phyloP scores from a whole-genome alignment of 2,329 filamentous ascomycete genomes.

The Cryphonectria parasitica region DNA sequence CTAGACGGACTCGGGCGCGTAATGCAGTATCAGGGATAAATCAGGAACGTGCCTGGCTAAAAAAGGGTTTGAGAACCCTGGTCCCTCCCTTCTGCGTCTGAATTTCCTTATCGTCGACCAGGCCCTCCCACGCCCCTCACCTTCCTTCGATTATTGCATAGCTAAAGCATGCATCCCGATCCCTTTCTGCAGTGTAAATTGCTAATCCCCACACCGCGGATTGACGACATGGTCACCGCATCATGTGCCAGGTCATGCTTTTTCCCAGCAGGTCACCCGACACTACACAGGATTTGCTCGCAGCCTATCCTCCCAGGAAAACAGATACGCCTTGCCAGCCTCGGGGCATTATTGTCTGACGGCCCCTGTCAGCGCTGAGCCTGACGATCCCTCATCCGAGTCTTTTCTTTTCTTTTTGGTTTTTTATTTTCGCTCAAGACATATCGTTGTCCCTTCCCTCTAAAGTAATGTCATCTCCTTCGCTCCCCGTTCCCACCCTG shows the following conservation, averaged over 20 bases:
- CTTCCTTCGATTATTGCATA: constrained; percentile 17
- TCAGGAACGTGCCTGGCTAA: background rate
- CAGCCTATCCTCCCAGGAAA: too few species aligned
- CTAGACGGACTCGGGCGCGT: background rate
- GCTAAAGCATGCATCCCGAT: constrained; percentile 5
- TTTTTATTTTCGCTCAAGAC: background rate
- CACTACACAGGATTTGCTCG: background rate
- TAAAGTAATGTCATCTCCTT: too few species aligned
- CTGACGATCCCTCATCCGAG: background rate
- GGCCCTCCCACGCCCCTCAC: background rate
- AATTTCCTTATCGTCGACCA: background rate
- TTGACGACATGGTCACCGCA: constrained; percentile 17
- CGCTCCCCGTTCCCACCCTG: background rate
- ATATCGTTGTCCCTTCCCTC: background rate
- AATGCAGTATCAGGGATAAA: background rate
- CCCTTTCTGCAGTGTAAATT: background rate
- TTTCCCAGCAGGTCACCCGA: background rate
- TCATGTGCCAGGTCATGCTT: constrained; percentile 25
- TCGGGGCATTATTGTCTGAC: background rate
- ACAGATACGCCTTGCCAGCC: background rate
- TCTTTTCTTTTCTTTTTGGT: background rate
- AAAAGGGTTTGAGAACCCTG: background rate
- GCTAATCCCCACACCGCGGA: constrained; percentile 8
- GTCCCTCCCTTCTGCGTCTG: background rate
- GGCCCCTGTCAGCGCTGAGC: background rate